Conservation (phyloP, 768 basidiomycete species). For the Lentinula sp. region DNA sequence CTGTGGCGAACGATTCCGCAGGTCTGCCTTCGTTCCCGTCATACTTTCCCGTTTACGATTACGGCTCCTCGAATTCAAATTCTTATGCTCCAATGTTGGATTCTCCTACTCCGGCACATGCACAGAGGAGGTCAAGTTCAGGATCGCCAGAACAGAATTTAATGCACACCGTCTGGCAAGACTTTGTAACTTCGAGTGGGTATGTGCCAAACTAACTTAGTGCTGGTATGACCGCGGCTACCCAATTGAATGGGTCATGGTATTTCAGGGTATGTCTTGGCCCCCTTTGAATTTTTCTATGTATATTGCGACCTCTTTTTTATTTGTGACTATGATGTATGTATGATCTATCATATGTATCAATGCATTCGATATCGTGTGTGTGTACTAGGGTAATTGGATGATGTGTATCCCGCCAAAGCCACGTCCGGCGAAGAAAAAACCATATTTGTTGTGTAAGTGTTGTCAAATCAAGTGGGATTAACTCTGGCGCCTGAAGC, state of each 20-base stretch:
- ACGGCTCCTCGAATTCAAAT: slow-evolving; percentile 34
- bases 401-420: not conserved
- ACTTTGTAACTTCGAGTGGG: slow-evolving; percentile 45
- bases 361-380: not conserved
- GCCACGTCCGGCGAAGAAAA: no score
- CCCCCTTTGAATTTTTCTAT: not conserved
- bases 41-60: slow-evolving; percentile 77
- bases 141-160: slow-evolving; percentile 55
- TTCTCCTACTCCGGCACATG: slow-evolving; percentile 28
- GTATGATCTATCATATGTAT: not conserved
- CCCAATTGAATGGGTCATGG: not conserved
- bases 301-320: not conserved
- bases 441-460: no score
- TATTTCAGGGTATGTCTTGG: not conserved
- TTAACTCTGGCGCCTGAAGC: no score
- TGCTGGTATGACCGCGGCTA: not conserved
- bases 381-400: not conserved
- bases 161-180: slow-evolving; percentile 59
- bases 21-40: slow-evolving; percentile 38
- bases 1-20: slow-evolving; percentile 1
- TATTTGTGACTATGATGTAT: not conserved
- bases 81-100: slow-evolving; percentile 30
- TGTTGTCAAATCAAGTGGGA: no score
- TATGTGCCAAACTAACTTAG: not conserved
- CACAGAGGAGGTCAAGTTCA: slow-evolving; percentile 31